phyloP scores from a whole-genome alignment of 176 grass and related monocot genomes.

The Carex parvula region DNA sequence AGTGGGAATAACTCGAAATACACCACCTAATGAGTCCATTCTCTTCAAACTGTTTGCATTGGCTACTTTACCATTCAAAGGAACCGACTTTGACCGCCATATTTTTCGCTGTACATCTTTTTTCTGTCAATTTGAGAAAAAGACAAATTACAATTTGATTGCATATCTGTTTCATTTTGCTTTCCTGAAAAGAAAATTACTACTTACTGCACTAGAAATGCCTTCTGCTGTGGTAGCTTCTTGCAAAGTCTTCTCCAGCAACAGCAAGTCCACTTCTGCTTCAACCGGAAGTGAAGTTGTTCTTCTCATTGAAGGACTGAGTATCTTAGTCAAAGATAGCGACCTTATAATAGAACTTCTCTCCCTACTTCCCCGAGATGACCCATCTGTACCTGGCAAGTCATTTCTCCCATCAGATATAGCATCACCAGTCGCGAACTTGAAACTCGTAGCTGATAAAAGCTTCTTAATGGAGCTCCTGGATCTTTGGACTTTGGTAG shows the following conservation, averaged over 20 bases:
- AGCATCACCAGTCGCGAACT: conserved; percentile 29
- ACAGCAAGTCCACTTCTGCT: background rate
- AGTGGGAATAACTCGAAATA: conserved; percentile 66
- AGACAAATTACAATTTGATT: background rate
- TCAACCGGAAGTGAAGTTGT: conserved; percentile 42
- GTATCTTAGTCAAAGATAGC: conserved; percentile 50
- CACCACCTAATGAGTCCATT: conserved; percentile 68
- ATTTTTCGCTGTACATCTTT: conserved; percentile 44
- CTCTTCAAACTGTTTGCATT: conserved; percentile 64
- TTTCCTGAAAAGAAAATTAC: background rate
- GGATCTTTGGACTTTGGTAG: conserved; percentile 45
- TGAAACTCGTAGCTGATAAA: conserved; percentile 55
- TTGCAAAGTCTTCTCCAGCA: conserved; percentile 6
- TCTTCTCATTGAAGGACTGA: conserved; percentile 40
- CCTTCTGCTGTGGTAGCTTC: background rate
- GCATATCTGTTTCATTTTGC: background rate
- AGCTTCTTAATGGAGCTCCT: conserved; percentile 38
- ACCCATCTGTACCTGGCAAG: conserved; percentile 18
- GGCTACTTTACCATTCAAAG: conserved; percentile 46
- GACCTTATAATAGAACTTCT: conserved; percentile 35
- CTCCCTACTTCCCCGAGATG: conserved; percentile 24
- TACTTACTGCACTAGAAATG: conserved; percentile 29
- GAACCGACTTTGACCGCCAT: conserved; percentile 69
- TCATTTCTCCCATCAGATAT: conserved; percentile 21
- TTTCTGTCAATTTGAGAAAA: conserved; percentile 20